These are phyloP conservation scores for Deuterostichococcus epilithicus DNA, from an alignment of 139 green algal genomes.

Conservation along the genomic window DNA sequence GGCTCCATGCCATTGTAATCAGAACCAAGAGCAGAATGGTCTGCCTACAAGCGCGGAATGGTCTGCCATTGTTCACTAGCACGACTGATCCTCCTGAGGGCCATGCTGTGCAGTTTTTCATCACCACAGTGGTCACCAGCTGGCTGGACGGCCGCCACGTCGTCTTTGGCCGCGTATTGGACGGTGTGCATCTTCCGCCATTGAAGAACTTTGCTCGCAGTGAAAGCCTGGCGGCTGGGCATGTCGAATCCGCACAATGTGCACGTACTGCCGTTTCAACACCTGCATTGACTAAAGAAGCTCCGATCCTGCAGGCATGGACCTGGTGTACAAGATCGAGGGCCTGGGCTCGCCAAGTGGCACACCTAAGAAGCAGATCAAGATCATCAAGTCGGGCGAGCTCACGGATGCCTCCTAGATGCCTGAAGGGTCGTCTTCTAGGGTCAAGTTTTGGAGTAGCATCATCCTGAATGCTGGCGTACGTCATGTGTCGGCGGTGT, in stretches of 20 bases:
- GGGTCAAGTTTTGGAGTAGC: too few relatives aligned
- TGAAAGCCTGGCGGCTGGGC: too few relatives aligned
- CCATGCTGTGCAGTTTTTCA: slow-evolving; percentile 67
- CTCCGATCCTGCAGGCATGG: not conserved
- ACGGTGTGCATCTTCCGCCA: not conserved
- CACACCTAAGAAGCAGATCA: not conserved
- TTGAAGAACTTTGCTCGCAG: not conserved
- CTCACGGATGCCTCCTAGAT: not conserved
- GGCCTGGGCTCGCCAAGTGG: not conserved
- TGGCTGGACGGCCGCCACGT: slow-evolving; percentile 64
- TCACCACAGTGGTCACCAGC: slow-evolving; percentile 58
- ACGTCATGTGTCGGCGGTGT: too few relatives aligned
- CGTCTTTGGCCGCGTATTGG: slow-evolving; percentile 61
- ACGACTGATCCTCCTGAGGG: too few relatives aligned
- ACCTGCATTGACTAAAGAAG: too few relatives aligned
- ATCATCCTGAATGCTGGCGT: too few relatives aligned
- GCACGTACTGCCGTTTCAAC: too few relatives aligned
- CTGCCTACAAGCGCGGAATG: not conserved
- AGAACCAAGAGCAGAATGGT: not conserved
- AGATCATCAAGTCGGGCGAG: not conserved
- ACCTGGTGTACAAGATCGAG: not conserved
- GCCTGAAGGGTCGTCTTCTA: too few relatives aligned
- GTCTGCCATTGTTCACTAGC: too few relatives aligned
- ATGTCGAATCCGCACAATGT: too few relatives aligned
- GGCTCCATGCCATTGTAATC: not conserved